Conservation (phyloP, 1,139 yeast species). For the Pichia sp. region DNA sequence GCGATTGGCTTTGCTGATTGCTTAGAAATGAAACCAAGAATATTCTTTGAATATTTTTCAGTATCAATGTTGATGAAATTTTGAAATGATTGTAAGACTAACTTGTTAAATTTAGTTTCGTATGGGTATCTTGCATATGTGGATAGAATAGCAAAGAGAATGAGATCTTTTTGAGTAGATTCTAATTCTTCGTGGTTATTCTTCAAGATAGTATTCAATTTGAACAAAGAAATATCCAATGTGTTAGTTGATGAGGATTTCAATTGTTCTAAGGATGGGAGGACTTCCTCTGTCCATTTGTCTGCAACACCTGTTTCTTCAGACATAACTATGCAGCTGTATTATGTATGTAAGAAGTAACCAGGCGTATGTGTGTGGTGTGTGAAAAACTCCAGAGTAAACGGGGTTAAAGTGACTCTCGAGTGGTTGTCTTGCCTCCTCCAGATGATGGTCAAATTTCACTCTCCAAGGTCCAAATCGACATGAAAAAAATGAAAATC, state of each 20-base stretch:
- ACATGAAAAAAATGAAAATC: too few relatives aligned
- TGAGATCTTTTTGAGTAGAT: constrained; percentile 18
- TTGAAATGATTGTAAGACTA: constrained; percentile 39
- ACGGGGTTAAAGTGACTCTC: too few relatives aligned
- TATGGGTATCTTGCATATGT: constrained; percentile 45
- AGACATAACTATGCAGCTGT: constrained; percentile 6
- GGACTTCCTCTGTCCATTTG: constrained; percentile 20
- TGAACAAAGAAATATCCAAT: constrained; percentile 20
- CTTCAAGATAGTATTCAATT: constrained; percentile 21
- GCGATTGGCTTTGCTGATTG: constrained; percentile 44
- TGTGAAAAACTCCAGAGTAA: too few relatives aligned
- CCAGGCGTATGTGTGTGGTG: background rate
- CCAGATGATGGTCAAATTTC: too few relatives aligned
- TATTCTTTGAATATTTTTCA: constrained; percentile 35
- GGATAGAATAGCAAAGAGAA: constrained; percentile 21
- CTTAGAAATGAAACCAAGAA: constrained; percentile 40
- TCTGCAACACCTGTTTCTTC: constrained; percentile 7
- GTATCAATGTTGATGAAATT: constrained; percentile 36
- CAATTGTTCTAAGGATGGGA: constrained; percentile 21
- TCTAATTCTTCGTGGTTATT: constrained; percentile 12
- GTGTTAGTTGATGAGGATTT: constrained; percentile 23
- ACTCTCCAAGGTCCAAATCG: too few relatives aligned
- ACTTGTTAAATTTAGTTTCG: constrained; percentile 46
- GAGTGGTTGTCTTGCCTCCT: too few relatives aligned
- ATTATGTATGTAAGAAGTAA: background rate